Evolutionary conservation across 257 asterid species (phyloP), one percentile per base, ranked within the genome.

Genomic region (Lavandula angustifolia): DNA sequence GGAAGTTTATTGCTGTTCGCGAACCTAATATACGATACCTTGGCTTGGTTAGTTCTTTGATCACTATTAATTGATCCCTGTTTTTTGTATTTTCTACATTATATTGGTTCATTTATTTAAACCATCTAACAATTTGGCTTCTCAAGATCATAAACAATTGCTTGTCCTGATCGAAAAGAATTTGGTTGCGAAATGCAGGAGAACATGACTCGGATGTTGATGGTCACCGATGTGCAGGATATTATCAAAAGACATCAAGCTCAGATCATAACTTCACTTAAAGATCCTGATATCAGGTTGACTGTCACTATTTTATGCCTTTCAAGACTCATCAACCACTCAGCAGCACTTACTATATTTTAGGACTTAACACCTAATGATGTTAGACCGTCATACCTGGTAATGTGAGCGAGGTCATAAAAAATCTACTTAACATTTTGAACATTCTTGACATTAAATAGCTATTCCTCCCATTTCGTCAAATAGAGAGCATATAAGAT

Each of bases 211-310:
- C 86, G 98, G 78, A 91, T 88, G 98, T 74, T 91, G 85, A 91
- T 91, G 98, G 98, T 91, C 76, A 79, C 98, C 41, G 98, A 91
- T 76, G 96, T 91, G 58, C 98, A 88, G 68, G 96, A 91, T 62
- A 88, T 91, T 41, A 91, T 91, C 64, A 88, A 91, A 80, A 84
- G 95, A 76, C 98, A 91, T 80, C 96, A 91, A 88, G 94, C 98
- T 41, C 98, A 91, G 90, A 91, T 91, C 66, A 85, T 91, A 62
- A 88, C 98, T 58, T 91, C 98, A n/a, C 76, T 91, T 47, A 91
- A 91, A 82, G 98, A 91, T 83, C 98, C 98, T 78, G 98, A 91
- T 82, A 88, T 88, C 87, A 91, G 98, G 98, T 91, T 69, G 27
- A 42, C 65, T 38, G 48, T 68, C 33, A 65, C 60, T 71, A 63